Conservation (phyloP, 345 rosid genomes). For the Brassica nigra region DNA sequence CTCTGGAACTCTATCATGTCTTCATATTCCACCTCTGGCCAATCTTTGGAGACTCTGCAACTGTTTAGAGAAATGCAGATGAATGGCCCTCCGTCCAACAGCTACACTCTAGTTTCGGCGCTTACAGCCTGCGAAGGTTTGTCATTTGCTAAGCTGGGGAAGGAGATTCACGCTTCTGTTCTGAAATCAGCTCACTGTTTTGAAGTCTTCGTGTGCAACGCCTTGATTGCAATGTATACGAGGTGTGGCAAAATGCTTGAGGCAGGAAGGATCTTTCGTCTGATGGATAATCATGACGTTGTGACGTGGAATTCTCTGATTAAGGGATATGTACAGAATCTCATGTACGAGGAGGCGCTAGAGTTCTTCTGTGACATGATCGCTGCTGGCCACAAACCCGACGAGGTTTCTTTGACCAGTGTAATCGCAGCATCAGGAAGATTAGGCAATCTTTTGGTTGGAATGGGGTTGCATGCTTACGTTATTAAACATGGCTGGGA, state of each 20-base stretch:
- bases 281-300: conserved; percentile 50
- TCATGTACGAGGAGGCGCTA: conserved; percentile 57
- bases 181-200: conserved; percentile 50
- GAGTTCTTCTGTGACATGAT: conserved; percentile 50
- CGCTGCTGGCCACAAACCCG: conserved; percentile 54
- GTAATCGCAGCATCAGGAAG: conserved; percentile 64
- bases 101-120: conserved; percentile 62
- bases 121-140: conserved; percentile 67
- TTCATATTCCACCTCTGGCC: conserved; percentile 56
- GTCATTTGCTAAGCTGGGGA: conserved; percentile 52
- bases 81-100: conserved; percentile 51
- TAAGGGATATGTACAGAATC: conserved; percentile 64
- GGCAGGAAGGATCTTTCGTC: conserved; percentile 48
- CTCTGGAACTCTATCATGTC: conserved; percentile 81
- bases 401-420: conserved; percentile 57
- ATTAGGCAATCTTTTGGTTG: conserved; percentile 57
- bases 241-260: conserved; percentile 53
- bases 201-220: conserved; percentile 61
- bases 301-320: conserved; percentile 71
- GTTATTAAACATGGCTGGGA: conserved; percentile 60
- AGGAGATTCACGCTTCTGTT: conserved; percentile 69
- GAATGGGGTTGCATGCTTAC: conserved; percentile 79
- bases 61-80: conserved; percentile 61
- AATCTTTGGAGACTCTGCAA: conserved; percentile 54
- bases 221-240: conserved; percentile 70